Evolutionary conservation across 2,329 filamentous ascomycete genomes (phyloP).

Genomic region (Blumeria hordei): DNA sequence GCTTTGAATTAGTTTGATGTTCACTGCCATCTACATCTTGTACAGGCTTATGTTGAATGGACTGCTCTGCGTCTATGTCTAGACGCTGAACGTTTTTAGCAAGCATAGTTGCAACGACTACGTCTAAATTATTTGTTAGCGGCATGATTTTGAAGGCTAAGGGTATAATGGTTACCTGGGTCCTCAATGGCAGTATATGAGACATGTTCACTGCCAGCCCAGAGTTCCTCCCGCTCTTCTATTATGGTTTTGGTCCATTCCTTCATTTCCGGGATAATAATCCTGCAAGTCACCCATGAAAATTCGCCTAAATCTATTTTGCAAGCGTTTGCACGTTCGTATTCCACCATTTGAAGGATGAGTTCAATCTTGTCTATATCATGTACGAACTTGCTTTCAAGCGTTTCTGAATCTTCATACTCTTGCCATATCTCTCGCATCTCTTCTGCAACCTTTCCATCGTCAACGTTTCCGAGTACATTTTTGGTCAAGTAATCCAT

Average conservation of each 20-base stretch:
- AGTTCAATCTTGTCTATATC: slow-evolving; percentile 96
- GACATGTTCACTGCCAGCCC: slow-evolving; percentile 24
- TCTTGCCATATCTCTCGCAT: slow-evolving; percentile 75
- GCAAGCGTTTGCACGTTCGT: slow-evolving; percentile 49
- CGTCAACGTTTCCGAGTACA: slow-evolving; percentile 50
- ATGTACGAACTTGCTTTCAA: slow-evolving; percentile 76
- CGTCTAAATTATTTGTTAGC: background rate
- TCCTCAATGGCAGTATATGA: slow-evolving; percentile 3
- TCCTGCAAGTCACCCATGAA: slow-evolving; percentile 46
- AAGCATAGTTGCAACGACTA: background rate
- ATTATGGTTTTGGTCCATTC: slow-evolving; percentile 59
- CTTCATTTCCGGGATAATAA: slow-evolving; percentile 55
- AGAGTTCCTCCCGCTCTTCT: slow-evolving; percentile 50
- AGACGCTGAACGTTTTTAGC: background rate
- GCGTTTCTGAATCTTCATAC: slow-evolving; percentile 70
- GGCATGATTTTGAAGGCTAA: no score
- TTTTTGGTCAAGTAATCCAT: slow-evolving; percentile 67
- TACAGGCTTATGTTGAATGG: no score
- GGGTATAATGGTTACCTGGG: background rate
- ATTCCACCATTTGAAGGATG: slow-evolving; percentile 86
- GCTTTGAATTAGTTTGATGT: no score
- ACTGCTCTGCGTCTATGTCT: no score
- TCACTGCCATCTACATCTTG: no score
- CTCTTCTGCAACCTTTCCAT: slow-evolving; percentile 42
- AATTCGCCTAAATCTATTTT: slow-evolving; percentile 68